Conservation (phyloP, 768 basidiomycete species). For the Lactarius tabidus region DNA sequence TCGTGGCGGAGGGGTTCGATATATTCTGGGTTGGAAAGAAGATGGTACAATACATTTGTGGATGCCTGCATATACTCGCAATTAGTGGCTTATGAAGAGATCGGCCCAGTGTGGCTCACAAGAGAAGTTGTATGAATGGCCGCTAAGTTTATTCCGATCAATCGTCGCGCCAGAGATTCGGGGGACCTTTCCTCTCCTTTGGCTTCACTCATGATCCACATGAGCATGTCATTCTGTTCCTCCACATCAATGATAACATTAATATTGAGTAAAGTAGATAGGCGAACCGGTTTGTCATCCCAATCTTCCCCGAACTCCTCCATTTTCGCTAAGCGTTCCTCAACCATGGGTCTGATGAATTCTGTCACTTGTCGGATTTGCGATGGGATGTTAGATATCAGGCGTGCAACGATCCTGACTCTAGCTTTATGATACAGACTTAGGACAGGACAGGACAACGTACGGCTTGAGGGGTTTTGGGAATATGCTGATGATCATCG, state of each 20-base stretch:
- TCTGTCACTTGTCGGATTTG: neutral
- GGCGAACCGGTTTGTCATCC: constrained; percentile 11
- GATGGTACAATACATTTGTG: constrained; percentile 23
- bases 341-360: constrained; percentile 4
- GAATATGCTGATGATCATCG: neutral
- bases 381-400: constrained; percentile 1
- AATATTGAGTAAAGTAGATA: neutral
- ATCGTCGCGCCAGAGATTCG: constrained; percentile 30
- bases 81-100: neutral
- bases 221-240: constrained; percentile 39
- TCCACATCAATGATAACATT: neutral
- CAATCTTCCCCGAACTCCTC: constrained; percentile 1
- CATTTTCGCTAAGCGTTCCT: neutral
- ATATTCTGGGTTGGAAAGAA: constrained; percentile 28
- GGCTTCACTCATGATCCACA: constrained; percentile 39
- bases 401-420: neutral
- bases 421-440: neutral
- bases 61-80: neutral
- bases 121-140: constrained; percentile 36
- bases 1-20: constrained; percentile 28
- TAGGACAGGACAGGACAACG: neutral
- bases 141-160: constrained; percentile 39
- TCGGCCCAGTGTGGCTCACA: constrained; percentile 25
- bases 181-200: constrained; percentile 31
- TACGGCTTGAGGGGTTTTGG: neutral